Conservation (phyloP, 1,284 basidiomycete species). For the Polyporus tsugae region DNA sequence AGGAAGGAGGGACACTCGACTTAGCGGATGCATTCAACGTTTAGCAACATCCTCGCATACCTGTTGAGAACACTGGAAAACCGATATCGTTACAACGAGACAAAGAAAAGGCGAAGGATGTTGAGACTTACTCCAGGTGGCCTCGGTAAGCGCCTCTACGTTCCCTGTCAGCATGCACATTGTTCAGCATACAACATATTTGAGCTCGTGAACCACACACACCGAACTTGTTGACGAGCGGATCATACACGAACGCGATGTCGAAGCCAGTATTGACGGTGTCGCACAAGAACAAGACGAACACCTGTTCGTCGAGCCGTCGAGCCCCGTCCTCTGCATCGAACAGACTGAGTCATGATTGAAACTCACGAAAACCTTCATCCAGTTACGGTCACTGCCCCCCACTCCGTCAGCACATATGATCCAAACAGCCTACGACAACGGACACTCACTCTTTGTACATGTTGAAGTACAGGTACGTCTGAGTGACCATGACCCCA, state of each 20-base stretch:
- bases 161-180: not conserved
- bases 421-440: not conserved
- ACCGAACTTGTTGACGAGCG: conserved; percentile 35
- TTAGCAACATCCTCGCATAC: not conserved
- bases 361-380: not conserved
- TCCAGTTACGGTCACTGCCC: not conserved
- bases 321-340: not conserved
- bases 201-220: not conserved
- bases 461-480: not conserved
- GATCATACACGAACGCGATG: conserved; percentile 41
- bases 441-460: not conserved
- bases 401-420: not conserved
- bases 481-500: not conserved
- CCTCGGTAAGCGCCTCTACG: not conserved
- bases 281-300: conserved; percentile 42
- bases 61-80: not conserved
- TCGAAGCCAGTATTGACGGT: conserved; percentile 41
- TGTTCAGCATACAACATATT: not conserved
- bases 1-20: not conserved
- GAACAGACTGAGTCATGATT: not conserved
- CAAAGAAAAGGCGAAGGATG: not conserved
- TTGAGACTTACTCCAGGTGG: not conserved
- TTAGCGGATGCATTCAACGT: not conserved
- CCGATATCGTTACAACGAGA: not conserved
- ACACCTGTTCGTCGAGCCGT: not conserved